Base-by-base conservation (phyloP, 768 basidiomycete species). In the Phlebiopsis gigantea region DNA sequence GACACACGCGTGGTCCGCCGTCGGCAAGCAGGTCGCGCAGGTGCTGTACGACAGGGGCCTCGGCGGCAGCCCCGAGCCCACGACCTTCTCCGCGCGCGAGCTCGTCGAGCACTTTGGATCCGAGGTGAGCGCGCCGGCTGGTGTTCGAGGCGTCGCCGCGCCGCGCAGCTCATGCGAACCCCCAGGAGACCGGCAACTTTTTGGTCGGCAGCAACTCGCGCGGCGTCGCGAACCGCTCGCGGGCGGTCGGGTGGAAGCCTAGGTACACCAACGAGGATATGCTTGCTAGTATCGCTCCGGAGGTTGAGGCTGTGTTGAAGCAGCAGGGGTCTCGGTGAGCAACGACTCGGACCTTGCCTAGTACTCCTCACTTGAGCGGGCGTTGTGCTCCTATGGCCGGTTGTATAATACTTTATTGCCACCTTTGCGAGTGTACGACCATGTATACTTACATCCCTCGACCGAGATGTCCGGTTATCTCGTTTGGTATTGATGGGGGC, bases 11-110 rank as follows among this genome's bases (percentile, higher is more conserved):
- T 57, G 62, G 52, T 61, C 58, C 50, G 70, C 68, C 17, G 65
- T 79, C 15, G 65, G 70, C 5, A 63, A 69, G 45, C 66, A 66
- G 1, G 67, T 73, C 30, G 72, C 72, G 0, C 69, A 69, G 53
- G 68, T 69, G n/a, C 41, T 72, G n/a, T 57, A 62, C 44, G 66
- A 57, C 6, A 48, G 65, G 9, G 72, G 72, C 4, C 60, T 64
- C 12, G 55, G 46, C 29, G 58, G 44, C 31, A 69, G 66, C 15
- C 55, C 70, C 1, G 71, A 72, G 52, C 77, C 79, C 5, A 75
- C 73, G 19, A 51, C 72, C 4, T 78, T 79, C 56, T 73, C 72
- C 5, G 63, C 66, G 25, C 73, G 74, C 39, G 80, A 82, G 73
- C 59, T 80, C 74, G 30, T 51, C n/a, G 59, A 61, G 58, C 57